Conservation (phyloP, 805 yeast species). For the Yamadazyma akitaensis region DNA sequence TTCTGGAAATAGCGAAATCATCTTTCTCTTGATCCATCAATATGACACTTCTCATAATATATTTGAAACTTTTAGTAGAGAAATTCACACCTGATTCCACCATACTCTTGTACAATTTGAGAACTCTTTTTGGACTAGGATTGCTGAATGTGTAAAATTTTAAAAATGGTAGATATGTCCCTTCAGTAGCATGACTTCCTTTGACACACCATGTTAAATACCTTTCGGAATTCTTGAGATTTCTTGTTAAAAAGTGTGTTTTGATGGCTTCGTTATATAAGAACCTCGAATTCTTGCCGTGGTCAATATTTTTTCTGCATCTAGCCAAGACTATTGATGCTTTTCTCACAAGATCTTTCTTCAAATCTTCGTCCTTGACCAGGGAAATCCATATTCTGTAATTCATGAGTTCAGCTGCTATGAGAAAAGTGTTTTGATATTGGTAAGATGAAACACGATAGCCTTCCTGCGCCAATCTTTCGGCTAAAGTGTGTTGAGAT, state of each 20-base stretch:
- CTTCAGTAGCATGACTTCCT: slow-evolving; percentile 20
- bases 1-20: slow-evolving; percentile 16
- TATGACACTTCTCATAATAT: slow-evolving; percentile 28
- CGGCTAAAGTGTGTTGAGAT: slow-evolving; percentile 33
- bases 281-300: not conserved
- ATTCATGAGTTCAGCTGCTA: slow-evolving; percentile 27
- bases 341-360: not conserved
- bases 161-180: slow-evolving; percentile 30
- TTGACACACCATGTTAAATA: slow-evolving; percentile 17
- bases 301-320: not conserved
- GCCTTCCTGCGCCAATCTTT: slow-evolving; percentile 27
- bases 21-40: slow-evolving; percentile 15
- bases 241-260: slow-evolving; percentile 16
- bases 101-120: slow-evolving; percentile 34
- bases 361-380: slow-evolving; percentile 6
- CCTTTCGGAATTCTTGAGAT: slow-evolving; percentile 19
- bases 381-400: slow-evolving; percentile 26
- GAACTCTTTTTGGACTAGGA: slow-evolving; percentile 21
- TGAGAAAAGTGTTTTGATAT: slow-evolving; percentile 24
- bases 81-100: slow-evolving; percentile 21
- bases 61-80: slow-evolving; percentile 27
- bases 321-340: not conserved
- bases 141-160: slow-evolving; percentile 15
- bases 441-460: slow-evolving; percentile 29
- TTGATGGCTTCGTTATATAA: slow-evolving; percentile 27